Base-by-base conservation (phyloP, 306 rosid genomes). In the Pyrus betulifolia region DNA sequence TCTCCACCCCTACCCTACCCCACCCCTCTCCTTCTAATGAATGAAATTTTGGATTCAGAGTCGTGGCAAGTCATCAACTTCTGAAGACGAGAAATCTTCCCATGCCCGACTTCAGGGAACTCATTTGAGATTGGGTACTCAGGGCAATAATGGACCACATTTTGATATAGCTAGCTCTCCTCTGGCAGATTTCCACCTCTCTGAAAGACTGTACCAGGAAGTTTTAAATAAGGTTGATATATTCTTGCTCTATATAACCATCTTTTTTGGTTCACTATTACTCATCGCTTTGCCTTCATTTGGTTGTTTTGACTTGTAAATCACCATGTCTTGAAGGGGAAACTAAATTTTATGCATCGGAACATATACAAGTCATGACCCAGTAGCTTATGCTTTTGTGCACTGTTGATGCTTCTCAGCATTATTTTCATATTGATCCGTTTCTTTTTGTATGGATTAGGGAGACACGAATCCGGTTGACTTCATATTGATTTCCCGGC, bases 131-230 rank as follows among this genome's bases (percentile, higher is more conserved):
- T 86, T 96, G 88, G 87, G 86, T 72, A 80, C 92, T 74, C 84
- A 85, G 75, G 83, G 79, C 75, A 83, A 80, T 69, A 79, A 71
- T 52, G 89, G 73, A 84, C 79, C 81, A 63, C 82, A 87, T 82
- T 89, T 90, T 55, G 81, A 92, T 77, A 80, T 82, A n/a, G 84
- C 80, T 58, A 82, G 82, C 71, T 86, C 85, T 35, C 96, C 99
- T 51, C 80, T 92, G 81, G 74, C 90, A 78, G 88, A 86, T 82
- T 92, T 96, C 83, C 99, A 96, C 82, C 81, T 69, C 82, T 79
- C 67, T 74, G 99, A 96, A 87, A 88, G 96, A 87, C 69, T 84
- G 83, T 89, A 84, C 79, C 96, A 83, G 86, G 91, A 88, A 86
- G 72, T 63, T 46, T 79, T 87, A 28, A 74, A 64, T 25, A 81